phyloP scores from a whole-genome alignment of 2,329 filamentous ascomycete species.

The Aspergillus sp. region DNA sequence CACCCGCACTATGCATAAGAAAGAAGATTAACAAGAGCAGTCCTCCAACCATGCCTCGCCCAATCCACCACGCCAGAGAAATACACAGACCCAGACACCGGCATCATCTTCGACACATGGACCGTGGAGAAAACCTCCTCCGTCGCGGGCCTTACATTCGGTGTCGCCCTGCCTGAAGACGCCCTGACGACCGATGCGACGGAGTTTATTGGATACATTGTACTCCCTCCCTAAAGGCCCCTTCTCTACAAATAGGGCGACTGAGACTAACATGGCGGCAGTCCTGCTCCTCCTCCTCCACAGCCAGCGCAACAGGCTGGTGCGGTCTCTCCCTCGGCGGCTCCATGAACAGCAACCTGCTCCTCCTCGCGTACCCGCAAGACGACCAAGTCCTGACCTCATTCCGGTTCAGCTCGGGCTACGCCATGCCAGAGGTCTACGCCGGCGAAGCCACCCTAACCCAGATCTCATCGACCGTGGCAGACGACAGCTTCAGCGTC shows the following conservation, averaged over 20 bases:
- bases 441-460: slow-evolving; percentile 62
- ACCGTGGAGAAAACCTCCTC: slow-evolving; percentile 42
- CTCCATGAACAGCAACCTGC: slow-evolving; percentile 58
- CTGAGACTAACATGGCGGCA: slow-evolving; percentile 17
- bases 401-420: slow-evolving; percentile 60
- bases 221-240: slow-evolving; percentile 28
- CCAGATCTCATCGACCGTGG: slow-evolving; percentile 59
- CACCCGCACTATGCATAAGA: too few species aligned
- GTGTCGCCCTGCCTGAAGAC: slow-evolving; percentile 54
- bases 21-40: neutral
- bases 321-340: slow-evolving; percentile 58
- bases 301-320: slow-evolving; percentile 54
- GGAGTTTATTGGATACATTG: slow-evolving; percentile 62
- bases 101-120: slow-evolving; percentile 56
- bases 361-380: slow-evolving; percentile 60
- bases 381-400: slow-evolving; percentile 56
- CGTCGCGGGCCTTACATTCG: slow-evolving; percentile 52
- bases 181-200: slow-evolving; percentile 49
- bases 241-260: neutral
- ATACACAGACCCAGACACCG: slow-evolving; percentile 50
- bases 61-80: slow-evolving; percentile 11
- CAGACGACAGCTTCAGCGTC: slow-evolving; percentile 58
- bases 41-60: slow-evolving; percentile 9
- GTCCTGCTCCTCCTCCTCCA: slow-evolving; percentile 47
- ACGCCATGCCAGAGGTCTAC: slow-evolving; percentile 59